A percentile compares a stretch with the other conserved stretches of the same genome.
phyloP scores from a whole-genome alignment of 2,329 filamentous ascomycete genomes.

The Trichoderma harzianum region DNA sequence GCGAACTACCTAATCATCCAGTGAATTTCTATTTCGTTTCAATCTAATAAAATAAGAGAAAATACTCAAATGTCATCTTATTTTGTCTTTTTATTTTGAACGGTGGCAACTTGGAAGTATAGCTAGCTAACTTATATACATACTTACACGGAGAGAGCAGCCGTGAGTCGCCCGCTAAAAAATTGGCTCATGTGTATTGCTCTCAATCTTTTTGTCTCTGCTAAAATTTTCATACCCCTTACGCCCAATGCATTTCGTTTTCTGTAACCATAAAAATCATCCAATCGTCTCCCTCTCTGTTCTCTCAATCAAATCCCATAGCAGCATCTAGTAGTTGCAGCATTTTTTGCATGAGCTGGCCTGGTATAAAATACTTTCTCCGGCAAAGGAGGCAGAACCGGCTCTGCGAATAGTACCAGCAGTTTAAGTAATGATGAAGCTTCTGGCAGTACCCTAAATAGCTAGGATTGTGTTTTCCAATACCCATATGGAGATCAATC shows the following conservation, averaged over 20 bases:
- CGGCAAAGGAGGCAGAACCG: not conserved
- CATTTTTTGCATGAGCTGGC: not conserved
- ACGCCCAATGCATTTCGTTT: not conserved
- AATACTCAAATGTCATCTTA: not conserved
- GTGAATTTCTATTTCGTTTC: not conserved
- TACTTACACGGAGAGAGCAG: not conserved
- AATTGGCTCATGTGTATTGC: not conserved
- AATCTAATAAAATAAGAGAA: not conserved
- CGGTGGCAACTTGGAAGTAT: not conserved
- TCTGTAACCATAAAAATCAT: not conserved
- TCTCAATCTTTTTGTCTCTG: not conserved
- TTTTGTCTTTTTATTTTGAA: not conserved
- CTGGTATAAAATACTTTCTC: not conserved
- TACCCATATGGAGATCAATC: not conserved
- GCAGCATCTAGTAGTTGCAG: not conserved
- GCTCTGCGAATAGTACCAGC: not conserved
- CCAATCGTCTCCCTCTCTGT: not conserved
- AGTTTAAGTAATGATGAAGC: not conserved
- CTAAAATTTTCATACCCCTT: not conserved
- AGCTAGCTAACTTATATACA: not conserved
- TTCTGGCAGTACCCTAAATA: not conserved
- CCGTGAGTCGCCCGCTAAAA: not conserved
- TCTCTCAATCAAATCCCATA: not conserved
- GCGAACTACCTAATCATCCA: too few relatives aligned
- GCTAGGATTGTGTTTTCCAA: not conserved